Evolutionary conservation across 139 green algal species (phyloP).

Genomic region (Tetradesmus lagerheimii): DNA sequence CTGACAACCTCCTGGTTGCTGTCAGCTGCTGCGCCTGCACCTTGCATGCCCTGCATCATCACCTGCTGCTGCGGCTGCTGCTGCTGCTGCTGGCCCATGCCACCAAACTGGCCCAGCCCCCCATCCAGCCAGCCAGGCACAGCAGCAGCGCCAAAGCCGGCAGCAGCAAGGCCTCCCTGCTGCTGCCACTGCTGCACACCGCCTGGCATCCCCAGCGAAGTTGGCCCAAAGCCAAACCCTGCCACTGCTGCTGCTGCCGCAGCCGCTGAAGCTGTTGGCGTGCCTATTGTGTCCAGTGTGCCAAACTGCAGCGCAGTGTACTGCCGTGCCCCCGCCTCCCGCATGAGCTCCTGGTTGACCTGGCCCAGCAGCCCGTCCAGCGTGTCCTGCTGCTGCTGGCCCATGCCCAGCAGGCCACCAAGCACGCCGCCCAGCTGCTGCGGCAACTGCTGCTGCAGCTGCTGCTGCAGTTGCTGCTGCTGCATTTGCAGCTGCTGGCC

Average conservation of each 20-base stretch:
- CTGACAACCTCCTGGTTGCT: slow-evolving; percentile 32
- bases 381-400: slow-evolving; percentile 12
- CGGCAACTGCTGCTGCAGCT: not conserved
- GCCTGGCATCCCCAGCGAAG: not conserved
- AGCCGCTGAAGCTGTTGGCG: not conserved
- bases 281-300: not conserved
- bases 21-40: not conserved
- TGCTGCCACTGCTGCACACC: not conserved
- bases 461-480: not conserved
- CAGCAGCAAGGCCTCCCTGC: not conserved
- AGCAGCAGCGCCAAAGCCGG: not conserved
- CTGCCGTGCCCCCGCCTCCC: slow-evolving; percentile 1
- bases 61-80: slow-evolving; percentile 19
- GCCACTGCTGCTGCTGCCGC: not conserved
- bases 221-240: not conserved
- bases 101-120: not conserved
- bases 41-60: not conserved
- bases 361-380: slow-evolving; percentile 19
- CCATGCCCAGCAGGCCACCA: not conserved
- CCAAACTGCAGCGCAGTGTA: slow-evolving; percentile 12
- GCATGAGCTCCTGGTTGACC: slow-evolving; percentile 9
- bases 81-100: not conserved
- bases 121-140: not conserved
- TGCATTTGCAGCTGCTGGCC: not conserved
- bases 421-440: not conserved